Base-by-base conservation (phyloP, 208 protist species). In the Acanthamoeba castellanii region DNA sequence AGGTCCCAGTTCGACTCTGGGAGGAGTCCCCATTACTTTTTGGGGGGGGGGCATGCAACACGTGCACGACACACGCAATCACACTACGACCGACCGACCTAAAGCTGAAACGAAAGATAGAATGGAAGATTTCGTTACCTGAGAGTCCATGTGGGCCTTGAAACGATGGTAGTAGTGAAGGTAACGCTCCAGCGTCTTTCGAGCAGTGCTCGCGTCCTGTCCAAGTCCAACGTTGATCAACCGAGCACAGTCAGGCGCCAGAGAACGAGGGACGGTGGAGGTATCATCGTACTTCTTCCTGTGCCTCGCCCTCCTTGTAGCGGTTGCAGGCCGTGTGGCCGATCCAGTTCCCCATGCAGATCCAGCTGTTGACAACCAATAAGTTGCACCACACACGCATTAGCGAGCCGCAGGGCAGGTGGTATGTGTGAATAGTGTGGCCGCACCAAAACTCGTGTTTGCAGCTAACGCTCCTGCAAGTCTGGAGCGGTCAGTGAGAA, bases 111-210 rank as follows among this genome's bases (percentile, higher is more conserved):
- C n/a, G n/a, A n/a, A n/a, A n/a, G n/a, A n/a, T n/a, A n/a, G n/a
- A n/a, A n/a, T n/a, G n/a, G n/a, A n/a, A n/a, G n/a, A n/a, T n/a
- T n/a, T n/a, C n/a, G n/a, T n/a, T n/a, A 91, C 85, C 85, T 91
- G 85, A 9, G 85, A 91, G 34, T 91, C 85, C 85, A 91, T 91
- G 85, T 91, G 85, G 3, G 85, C 85, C 61, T 91, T 66, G 55
- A 30, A 91, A 14, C 85, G 52, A 52, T 91, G 85, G 37, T 91
- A 91, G 34, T 91, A 91, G n/a, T 91, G 85, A 22, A 91, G n/a
- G 42, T 91, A 91, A 45, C 85, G 52, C 85, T 91, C 85, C 7
- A 91, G 85, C 61, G 85, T 74, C 85, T 91, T 91, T 25, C 85
- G 18, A 2, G 85, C 85, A 4, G 14, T 91, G 25, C 20, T 45